Percentiles rank a stretch among this genome's conserved stretches.
Evolutionary conservation across 2,329 filamentous ascomycete genomes (phyloP).

Genomic region (Calcarisporium arbuscula): DNA sequence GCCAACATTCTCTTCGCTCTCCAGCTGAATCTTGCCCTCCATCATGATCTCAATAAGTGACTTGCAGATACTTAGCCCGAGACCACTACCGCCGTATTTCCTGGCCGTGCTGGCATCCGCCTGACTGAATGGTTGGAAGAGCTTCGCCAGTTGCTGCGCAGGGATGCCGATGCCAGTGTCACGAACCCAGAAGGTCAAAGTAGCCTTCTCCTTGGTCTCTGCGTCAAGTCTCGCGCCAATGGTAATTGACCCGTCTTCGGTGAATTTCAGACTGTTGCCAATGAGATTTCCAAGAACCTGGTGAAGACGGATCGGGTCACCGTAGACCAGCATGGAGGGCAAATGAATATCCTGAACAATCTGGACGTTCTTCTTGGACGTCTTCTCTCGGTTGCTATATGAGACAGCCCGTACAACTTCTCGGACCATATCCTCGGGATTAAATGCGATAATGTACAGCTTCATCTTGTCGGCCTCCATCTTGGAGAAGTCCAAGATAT

Average conservation of each 20-base stretch:
- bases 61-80: slow-evolving; percentile 91
- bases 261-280: slow-evolving; percentile 92
- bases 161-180: slow-evolving; percentile 92
- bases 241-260: slow-evolving; percentile 77
- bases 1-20: slow-evolving; percentile 66
- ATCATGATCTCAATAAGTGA: slow-evolving; percentile 90
- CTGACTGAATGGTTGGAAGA: slow-evolving; percentile 90
- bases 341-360: slow-evolving; percentile 66
- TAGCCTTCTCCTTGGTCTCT: slow-evolving; percentile 64
- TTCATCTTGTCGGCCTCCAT: slow-evolving; percentile 87
- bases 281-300: slow-evolving; percentile 77
- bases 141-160: slow-evolving; percentile 70
- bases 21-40: slow-evolving; percentile 75
- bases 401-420: slow-evolving; percentile 61
- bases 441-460: slow-evolving; percentile 65
- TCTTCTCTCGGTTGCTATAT: slow-evolving; percentile 59
- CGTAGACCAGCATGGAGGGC: slow-evolving; percentile 66
- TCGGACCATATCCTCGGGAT: slow-evolving; percentile 59
- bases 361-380: slow-evolving; percentile 54
- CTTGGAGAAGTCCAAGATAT: slow-evolving; percentile 93
- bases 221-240: slow-evolving; percentile 68
- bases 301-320: slow-evolving; percentile 60
- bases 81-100: slow-evolving; percentile 85
- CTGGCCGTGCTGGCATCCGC: slow-evolving; percentile 85
- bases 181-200: slow-evolving; percentile 76